These are phyloP conservation scores for Mantamonas sphyraenae DNA, from an alignment of 78 protist species.

Conservation along the genomic window DNA sequence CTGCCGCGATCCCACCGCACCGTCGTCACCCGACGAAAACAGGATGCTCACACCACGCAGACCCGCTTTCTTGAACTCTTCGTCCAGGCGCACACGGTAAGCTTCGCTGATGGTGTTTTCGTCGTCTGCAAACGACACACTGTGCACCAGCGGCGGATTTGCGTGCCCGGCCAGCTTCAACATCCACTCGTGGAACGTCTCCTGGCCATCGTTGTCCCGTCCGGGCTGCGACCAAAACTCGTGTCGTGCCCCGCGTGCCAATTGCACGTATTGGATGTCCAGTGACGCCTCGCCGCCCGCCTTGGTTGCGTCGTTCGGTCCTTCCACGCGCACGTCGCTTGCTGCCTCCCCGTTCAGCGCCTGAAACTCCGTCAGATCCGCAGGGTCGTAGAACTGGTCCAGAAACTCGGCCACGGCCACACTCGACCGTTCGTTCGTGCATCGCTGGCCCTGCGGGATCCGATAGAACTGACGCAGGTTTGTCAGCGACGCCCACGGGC, in stretches of 20 bases:
- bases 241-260: background rate
- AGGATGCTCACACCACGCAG: conserved; percentile 14
- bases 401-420: background rate
- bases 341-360: background rate
- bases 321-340: background rate
- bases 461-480: too few species aligned
- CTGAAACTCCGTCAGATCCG: background rate
- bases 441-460: too few species aligned
- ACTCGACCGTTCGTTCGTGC: too few species aligned
- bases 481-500: too few species aligned
- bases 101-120: too few species aligned
- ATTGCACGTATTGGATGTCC: conserved; percentile 1
- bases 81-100: background rate
- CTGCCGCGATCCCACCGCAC: conserved; percentile 21
- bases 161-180: background rate
- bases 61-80: conserved; percentile 11
- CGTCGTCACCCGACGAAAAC: conserved; percentile 35
- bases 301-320: background rate
- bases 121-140: too few species aligned
- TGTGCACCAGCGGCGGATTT: background rate
- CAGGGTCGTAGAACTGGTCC: background rate
- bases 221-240: background rate
- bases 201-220: background rate
- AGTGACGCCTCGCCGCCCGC: conserved; percentile 5
- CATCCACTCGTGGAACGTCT: conserved; percentile 10